A percentile compares a stretch with the other conserved stretches of the same genome.
These are phyloP conservation scores for Porphyrellus sp. DNA, from an alignment of 1,284 basidiomycete genomes.

Conservation along the genomic window DNA sequence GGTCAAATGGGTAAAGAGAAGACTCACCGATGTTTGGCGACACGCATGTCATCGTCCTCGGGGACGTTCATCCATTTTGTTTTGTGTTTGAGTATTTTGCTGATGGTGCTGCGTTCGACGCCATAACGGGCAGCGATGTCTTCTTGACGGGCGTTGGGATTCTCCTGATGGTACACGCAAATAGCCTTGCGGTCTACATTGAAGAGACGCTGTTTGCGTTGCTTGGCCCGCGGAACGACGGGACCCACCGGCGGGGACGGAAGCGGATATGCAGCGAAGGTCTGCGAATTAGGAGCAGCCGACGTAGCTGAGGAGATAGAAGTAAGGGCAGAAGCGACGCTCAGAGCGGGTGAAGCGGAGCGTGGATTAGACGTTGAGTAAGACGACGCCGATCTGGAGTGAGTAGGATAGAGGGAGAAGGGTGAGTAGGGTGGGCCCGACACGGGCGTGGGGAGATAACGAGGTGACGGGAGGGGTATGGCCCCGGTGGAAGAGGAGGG, in stretches of 20 bases:
- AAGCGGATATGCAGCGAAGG: slow-evolving; percentile 32
- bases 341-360: slow-evolving; percentile 59
- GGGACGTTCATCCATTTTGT: slow-evolving; percentile 74
- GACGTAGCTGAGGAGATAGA: slow-evolving; percentile 46
- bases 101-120: slow-evolving; percentile 90
- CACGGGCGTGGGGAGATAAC: slow-evolving; percentile 34
- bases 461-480: slow-evolving; percentile 30
- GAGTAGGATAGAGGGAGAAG: slow-evolving; percentile 37
- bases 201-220: slow-evolving; percentile 68
- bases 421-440: slow-evolving; percentile 34
- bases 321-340: slow-evolving; percentile 50
- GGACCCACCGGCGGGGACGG: slow-evolving; percentile 30
- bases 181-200: slow-evolving; percentile 77
- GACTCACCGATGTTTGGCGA: slow-evolving; percentile 64
- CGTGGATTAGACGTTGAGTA: slow-evolving; percentile 48
- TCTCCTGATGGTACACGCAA: slow-evolving; percentile 60
- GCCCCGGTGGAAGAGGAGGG: slow-evolving; percentile 18
- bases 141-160: slow-evolving; percentile 72
- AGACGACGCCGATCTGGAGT: slow-evolving; percentile 45
- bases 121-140: slow-evolving; percentile 74
- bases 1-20: neutral
- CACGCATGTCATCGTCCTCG: slow-evolving; percentile 52
- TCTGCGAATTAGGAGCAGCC: slow-evolving; percentile 34
- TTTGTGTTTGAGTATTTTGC: slow-evolving; percentile 86
- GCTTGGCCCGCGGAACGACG: slow-evolving; percentile 43